A percentile compares a stretch with the other conserved stretches of the same genome.
phyloP scores from a whole-genome alignment of 306 rosid genomes.

The Prunus kanzakura region DNA sequence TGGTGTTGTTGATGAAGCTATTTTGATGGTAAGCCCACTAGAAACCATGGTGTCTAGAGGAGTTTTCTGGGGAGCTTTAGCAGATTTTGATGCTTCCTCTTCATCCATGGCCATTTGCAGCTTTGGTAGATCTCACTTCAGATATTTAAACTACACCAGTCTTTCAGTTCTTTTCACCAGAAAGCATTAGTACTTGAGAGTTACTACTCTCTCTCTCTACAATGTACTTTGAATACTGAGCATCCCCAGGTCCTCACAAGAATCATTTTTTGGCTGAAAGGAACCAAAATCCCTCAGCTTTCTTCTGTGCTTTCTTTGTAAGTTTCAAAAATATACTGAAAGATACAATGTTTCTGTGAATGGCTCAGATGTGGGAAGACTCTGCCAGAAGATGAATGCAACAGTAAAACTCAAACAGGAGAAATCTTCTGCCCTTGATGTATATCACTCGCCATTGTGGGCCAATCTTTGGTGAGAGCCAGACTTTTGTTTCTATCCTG shows the following conservation, averaged over 20 bases:
- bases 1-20: conserved; percentile 37
- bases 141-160: not conserved
- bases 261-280: not conserved
- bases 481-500: conserved; percentile 10
- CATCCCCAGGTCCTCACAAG: not conserved
- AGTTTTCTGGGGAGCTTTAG: not conserved
- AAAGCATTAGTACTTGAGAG: too few species aligned
- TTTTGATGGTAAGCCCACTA: conserved; percentile 55
- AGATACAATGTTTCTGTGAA: conserved; percentile 10
- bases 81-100: conserved; percentile 22
- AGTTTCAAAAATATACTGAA: not conserved
- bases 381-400: conserved; percentile 42
- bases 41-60: conserved; percentile 23
- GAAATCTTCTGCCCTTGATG: conserved; percentile 7
- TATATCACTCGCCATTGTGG: conserved; percentile 22
- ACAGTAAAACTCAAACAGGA: conserved; percentile 19
- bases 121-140: not conserved
- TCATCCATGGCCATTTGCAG: conserved; percentile 32
- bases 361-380: conserved; percentile 11
- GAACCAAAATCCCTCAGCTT: not conserved
- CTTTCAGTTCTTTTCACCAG: not conserved
- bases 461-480: not conserved
- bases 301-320: not conserved
- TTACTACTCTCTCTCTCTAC: not conserved
- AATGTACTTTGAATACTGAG: conserved; percentile 1